Evolutionary conservation across 768 basidiomycete genomes (phyloP).

Genomic region (Sistotremastrum suecicum): DNA sequence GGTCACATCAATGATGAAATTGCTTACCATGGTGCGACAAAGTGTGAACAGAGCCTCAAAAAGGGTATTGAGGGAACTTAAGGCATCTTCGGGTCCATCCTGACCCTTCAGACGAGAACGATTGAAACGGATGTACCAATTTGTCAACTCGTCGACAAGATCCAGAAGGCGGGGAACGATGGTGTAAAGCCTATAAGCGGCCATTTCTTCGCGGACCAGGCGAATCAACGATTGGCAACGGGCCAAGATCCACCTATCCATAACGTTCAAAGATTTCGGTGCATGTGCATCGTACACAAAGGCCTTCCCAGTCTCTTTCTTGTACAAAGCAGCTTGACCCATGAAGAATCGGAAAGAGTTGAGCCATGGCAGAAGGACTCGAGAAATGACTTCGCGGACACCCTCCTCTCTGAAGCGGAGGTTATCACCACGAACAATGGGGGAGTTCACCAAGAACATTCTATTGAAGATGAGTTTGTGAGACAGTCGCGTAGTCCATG

Average conservation of each 20-base stretch:
- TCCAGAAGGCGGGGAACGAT: conserved; percentile 90
- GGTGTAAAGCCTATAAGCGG: conserved; percentile 92
- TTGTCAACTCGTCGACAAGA: conserved; percentile 91
- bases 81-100: conserved; percentile 77
- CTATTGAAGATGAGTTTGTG: conserved; percentile 22
- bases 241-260: conserved; percentile 98
- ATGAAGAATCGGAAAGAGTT: conserved; percentile 99
- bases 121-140: conserved; percentile 99
- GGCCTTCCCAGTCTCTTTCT: conserved; percentile 61
- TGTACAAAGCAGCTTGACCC: conserved; percentile 78
- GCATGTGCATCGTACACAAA: conserved; percentile 87
- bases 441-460: conserved; percentile 98
- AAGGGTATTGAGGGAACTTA: conserved; percentile 81
- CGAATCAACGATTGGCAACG: conserved; percentile 95
- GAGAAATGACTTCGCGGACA: conserved; percentile 89
- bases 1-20: too few relatives aligned
- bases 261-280: conserved; percentile 76
- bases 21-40: conserved; percentile 81
- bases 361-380: conserved; percentile 95
- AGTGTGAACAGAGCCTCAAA: conserved; percentile 93
- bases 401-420: conserved; percentile 97
- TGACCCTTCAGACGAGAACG: conserved; percentile 91
- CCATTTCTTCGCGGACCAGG: conserved; percentile 89
- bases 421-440: conserved; percentile 95
- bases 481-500: neutral